Evolutionary conservation across 257 asterid genomes (phyloP).

Genomic region (Nicotiana tabacum): DNA sequence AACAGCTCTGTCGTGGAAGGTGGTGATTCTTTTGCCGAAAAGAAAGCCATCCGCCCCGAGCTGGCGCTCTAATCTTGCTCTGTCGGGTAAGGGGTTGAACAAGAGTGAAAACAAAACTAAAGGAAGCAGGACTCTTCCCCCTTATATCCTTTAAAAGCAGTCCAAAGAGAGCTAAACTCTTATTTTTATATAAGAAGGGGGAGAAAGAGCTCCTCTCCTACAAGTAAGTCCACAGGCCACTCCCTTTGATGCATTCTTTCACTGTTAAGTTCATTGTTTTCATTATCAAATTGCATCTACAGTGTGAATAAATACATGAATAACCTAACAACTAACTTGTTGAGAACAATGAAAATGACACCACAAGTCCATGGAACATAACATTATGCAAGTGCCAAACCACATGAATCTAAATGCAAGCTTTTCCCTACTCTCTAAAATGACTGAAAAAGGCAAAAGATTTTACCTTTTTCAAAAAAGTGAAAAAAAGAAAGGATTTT

Average conservation of each 20-base stretch:
- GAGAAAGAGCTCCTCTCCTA: no score
- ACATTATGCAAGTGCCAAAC: no score
- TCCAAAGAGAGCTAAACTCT: neutral
- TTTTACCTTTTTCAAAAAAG: no score
- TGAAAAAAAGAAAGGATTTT: no score
- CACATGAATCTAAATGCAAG: no score
- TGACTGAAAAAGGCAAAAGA: no score
- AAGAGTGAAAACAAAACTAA: neutral
- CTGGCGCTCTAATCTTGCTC: neutral
- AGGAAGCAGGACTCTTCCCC: neutral
- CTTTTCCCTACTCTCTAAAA: no score
- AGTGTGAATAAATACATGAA: neutral
- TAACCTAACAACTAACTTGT: neutral
- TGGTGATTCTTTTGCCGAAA: neutral
- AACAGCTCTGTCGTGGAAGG: neutral
- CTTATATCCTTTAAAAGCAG: neutral
- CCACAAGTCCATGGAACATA: neutral
- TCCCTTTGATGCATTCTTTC: neutral
- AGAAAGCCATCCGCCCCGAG: neutral
- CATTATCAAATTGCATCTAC: neutral
- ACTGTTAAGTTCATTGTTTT: no score
- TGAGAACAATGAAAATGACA: neutral
- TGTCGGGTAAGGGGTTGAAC: neutral
- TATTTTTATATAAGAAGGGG: no score
- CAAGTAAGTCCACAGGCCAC: no score